A percentile compares a stretch with the other conserved stretches of the same genome.
Evolutionary conservation across 148 eudicot species (phyloP).

Genomic region (Fagopyrum esculentum): DNA sequence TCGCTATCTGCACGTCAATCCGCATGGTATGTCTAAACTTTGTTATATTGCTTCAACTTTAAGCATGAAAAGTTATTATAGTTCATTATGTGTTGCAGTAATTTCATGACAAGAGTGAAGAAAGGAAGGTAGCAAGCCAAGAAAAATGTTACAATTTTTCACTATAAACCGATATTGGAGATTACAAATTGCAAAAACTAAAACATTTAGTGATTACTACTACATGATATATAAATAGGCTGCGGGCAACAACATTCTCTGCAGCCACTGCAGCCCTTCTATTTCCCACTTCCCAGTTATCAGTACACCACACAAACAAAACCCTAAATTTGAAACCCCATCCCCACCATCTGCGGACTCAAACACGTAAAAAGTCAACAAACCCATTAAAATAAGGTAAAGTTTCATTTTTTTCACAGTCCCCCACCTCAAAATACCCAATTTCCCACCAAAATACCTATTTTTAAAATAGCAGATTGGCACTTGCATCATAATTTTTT

Average conservation of each 20-base stretch:
- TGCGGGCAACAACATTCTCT: slow-evolving; percentile 6
- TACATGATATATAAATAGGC: background rate
- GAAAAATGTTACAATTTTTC: background rate
- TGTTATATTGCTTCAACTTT: too few species aligned
- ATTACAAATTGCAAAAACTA: background rate
- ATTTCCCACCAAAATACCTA: background rate
- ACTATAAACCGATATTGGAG: background rate
- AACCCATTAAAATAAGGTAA: background rate
- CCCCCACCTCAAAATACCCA: background rate
- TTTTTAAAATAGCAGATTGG: background rate
- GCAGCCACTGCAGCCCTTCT: background rate
- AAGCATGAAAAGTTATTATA: too few species aligned
- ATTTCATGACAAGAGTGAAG: too few species aligned
- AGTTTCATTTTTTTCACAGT: background rate
- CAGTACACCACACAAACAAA: background rate
- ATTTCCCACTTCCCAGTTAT: background rate
- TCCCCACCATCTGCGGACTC: background rate
- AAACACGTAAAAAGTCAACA: background rate
- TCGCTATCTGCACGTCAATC: background rate
- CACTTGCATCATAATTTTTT: background rate
- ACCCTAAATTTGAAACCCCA: background rate
- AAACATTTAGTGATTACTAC: background rate
- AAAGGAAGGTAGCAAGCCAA: background rate
- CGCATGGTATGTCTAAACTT: background rate
- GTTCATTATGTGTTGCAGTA: too few species aligned